Evolutionary conservation across 192 early-diverging fungal species (phyloP).

Genomic region (Chytriomyces sp.): DNA sequence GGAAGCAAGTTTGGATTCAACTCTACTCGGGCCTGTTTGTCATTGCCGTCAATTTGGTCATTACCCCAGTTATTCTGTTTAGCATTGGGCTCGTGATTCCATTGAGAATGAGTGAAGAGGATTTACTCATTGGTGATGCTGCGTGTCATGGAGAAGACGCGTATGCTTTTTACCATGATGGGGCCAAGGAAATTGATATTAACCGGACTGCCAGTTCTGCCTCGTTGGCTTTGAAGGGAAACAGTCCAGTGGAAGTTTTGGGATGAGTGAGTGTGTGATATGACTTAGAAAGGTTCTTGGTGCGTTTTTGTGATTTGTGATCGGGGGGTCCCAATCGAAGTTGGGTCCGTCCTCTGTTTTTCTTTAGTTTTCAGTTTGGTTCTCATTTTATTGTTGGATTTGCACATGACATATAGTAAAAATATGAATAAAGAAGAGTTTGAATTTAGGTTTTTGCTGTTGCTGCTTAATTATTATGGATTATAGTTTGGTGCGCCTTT

Average conservation of each 20-base stretch:
- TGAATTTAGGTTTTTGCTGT: too few relatives aligned
- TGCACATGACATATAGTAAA: too few relatives aligned
- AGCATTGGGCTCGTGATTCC: slow-evolving; percentile 62
- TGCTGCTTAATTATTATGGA: too few relatives aligned
- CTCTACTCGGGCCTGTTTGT: neutral
- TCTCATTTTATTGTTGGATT: too few relatives aligned
- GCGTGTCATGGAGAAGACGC: slow-evolving; percentile 10
- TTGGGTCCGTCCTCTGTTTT: too few relatives aligned
- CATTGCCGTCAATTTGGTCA: slow-evolving; percentile 35
- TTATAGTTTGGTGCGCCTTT: too few relatives aligned
- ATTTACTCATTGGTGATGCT: slow-evolving; percentile 4
- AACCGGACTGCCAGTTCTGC: slow-evolving; percentile 7
- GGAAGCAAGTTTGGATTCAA: neutral
- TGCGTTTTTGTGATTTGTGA: too few relatives aligned
- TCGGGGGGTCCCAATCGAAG: too few relatives aligned
- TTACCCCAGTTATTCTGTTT: slow-evolving; percentile 60
- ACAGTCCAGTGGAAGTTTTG: neutral
- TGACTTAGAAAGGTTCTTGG: too few relatives aligned
- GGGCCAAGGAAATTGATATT: slow-evolving; percentile 8
- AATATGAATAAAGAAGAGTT: too few relatives aligned
- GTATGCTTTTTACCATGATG: slow-evolving; percentile 12
- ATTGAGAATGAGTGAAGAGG: slow-evolving; percentile 57
- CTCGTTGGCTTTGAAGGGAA: neutral
- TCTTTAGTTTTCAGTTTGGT: too few relatives aligned
- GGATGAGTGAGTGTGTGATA: too few relatives aligned